Evolutionary conservation across 805 yeast genomes (phyloP).

Genomic region (Metschnikowia lochheadii): DNA sequence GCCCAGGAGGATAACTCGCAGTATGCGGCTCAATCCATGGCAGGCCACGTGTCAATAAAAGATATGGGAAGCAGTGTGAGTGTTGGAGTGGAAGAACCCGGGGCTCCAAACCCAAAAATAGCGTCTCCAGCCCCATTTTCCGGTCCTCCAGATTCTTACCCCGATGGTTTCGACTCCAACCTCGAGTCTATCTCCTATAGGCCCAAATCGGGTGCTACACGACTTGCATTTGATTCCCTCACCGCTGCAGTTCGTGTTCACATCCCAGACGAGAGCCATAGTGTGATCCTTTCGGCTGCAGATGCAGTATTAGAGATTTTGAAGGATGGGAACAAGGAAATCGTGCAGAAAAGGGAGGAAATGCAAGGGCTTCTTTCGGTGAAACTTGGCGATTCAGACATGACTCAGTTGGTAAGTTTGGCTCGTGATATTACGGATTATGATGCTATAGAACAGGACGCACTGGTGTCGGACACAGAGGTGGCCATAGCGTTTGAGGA

Average conservation of each 20-base stretch:
- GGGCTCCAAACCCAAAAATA: background rate
- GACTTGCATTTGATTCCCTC: constrained; percentile 51
- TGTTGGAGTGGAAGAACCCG: constrained; percentile 21
- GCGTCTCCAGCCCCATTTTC: background rate
- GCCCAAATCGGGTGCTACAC: constrained; percentile 56
- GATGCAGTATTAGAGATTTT: constrained; percentile 58
- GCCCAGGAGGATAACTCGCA: constrained; percentile 34
- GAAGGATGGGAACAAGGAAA: constrained; percentile 43
- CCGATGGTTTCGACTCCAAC: constrained; percentile 1
- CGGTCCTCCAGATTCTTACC: background rate
- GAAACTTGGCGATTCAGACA: constrained; percentile 38
- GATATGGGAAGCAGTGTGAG: constrained; percentile 63
- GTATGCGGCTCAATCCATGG: constrained; percentile 68
- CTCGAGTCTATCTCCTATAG: constrained; percentile 54
- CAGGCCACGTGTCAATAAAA: constrained; percentile 58
- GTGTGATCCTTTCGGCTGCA: constrained; percentile 64
- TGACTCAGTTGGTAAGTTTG: constrained; percentile 44
- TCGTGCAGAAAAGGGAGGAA: constrained; percentile 43
- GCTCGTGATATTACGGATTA: constrained; percentile 51
- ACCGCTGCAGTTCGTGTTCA: constrained; percentile 54
- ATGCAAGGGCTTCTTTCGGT: constrained; percentile 46
- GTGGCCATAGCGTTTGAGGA: constrained; percentile 23
- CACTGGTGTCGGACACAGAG: constrained; percentile 18
- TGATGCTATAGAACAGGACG: constrained; percentile 14
- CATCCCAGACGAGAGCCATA: constrained; percentile 73